Evolutionary conservation across 78 protist genomes (phyloP).

Genomic region (Parvularia atlantis): DNA sequence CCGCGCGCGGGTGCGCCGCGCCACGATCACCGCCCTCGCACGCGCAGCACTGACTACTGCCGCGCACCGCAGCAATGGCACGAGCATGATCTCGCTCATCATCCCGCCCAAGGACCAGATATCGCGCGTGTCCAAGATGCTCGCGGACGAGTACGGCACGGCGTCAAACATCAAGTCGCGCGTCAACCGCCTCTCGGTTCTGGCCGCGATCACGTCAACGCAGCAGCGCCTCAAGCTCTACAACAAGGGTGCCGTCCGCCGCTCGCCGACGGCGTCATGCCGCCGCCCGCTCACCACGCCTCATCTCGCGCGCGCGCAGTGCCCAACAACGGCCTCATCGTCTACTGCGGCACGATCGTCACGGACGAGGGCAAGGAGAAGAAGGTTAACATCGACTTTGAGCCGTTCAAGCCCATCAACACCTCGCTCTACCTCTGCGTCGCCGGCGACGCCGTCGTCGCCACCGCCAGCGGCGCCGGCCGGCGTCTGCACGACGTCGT

Average conservation of each 20-base stretch:
- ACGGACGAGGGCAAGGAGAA: slow-evolving; percentile 94
- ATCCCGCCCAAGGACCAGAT: slow-evolving; percentile 95
- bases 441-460: too few relatives aligned
- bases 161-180: slow-evolving; percentile 97
- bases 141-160: slow-evolving; percentile 97
- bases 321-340: slow-evolving; percentile 94
- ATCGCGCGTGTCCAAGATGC: slow-evolving; percentile 76
- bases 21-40: background rate
- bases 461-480: too few relatives aligned
- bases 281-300: too few relatives aligned
- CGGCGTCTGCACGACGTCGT: too few relatives aligned
- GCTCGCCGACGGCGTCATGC: too few relatives aligned
- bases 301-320: too few relatives aligned
- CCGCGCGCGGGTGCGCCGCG: slow-evolving; percentile 64
- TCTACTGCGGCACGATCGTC: slow-evolving; percentile 97
- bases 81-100: slow-evolving; percentile 95
- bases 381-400: slow-evolving; percentile 92
- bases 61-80: slow-evolving; percentile 75
- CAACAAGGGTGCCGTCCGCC: slow-evolving; percentile 17
- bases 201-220: slow-evolving; percentile 58
- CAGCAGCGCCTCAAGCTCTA: slow-evolving; percentile 86
- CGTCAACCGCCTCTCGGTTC: slow-evolving; percentile 58
- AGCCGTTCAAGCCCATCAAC: slow-evolving; percentile 98
- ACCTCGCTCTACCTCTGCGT: slow-evolving; percentile 84
- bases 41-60: background rate